Percentiles rank a stretch among this genome's conserved stretches.
Evolutionary conservation across 345 rosid genomes (phyloP).

Genomic region (Populus alba): DNA sequence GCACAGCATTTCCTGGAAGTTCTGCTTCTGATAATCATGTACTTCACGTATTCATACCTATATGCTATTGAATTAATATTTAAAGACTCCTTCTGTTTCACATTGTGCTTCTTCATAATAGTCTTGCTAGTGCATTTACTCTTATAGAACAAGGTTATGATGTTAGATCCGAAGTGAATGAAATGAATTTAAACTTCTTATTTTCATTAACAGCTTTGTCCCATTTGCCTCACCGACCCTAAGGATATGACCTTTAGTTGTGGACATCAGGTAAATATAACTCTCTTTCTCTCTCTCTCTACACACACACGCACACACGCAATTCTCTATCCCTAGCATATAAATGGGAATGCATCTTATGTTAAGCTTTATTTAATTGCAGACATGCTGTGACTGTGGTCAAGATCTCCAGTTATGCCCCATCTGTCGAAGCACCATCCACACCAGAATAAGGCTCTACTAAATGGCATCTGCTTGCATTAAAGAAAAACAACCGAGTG

Average conservation of each 20-base stretch:
- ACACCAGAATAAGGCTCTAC: slow-evolving; percentile 30
- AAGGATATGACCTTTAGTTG: slow-evolving; percentile 36
- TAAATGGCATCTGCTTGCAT: neutral
- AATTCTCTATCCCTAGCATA: too few species aligned
- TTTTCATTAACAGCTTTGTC: slow-evolving; percentile 20
- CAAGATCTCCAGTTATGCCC: slow-evolving; percentile 30
- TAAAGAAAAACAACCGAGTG: neutral
- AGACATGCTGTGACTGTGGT: slow-evolving; percentile 38
- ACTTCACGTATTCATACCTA: neutral
- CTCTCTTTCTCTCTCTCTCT: neutral
- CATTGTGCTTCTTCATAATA: neutral
- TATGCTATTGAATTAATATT: neutral
- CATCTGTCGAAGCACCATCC: slow-evolving; percentile 23
- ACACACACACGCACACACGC: too few species aligned
- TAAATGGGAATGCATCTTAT: neutral
- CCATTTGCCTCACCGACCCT: slow-evolving; percentile 24
- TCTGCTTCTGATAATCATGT: slow-evolving; percentile 47
- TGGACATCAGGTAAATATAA: slow-evolving; percentile 32
- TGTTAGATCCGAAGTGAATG: neutral
- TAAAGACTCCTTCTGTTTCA: neutral
- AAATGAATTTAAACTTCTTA: neutral
- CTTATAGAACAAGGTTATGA: neutral
- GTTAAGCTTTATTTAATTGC: slow-evolving; percentile 1
- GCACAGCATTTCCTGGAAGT: slow-evolving; percentile 37
- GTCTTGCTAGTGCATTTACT: neutral